Evolutionary conservation across 1,284 basidiomycete genomes (phyloP).

Genomic region (Gymnopus androsaceus): DNA sequence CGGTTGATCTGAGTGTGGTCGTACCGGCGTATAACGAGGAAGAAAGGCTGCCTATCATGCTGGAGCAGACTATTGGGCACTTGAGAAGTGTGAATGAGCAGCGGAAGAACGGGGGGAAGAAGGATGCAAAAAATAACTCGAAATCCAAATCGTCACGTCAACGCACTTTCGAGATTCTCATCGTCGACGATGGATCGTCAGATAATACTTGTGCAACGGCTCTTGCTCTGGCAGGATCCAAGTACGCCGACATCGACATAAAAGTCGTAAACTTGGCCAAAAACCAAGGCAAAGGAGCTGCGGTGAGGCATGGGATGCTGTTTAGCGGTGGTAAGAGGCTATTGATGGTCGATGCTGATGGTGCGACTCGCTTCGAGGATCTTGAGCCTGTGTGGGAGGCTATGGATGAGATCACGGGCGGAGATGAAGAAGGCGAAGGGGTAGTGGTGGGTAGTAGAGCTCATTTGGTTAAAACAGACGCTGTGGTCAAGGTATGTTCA

Average conservation of each 20-base stretch:
- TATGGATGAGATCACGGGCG: constrained; percentile 65
- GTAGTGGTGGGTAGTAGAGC: constrained; percentile 80
- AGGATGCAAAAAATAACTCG: constrained; percentile 17
- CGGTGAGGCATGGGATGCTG: constrained; percentile 88
- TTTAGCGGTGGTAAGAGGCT: constrained; percentile 78
- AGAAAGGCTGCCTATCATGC: constrained; percentile 78
- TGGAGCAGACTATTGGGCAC: constrained; percentile 70
- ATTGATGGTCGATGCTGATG: constrained; percentile 93
- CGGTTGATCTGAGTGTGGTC: constrained; percentile 75
- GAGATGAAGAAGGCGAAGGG: constrained; percentile 27
- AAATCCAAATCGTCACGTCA: background rate
- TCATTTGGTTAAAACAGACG: constrained; percentile 88
- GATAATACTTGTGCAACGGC: constrained; percentile 75
- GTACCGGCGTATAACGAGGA: constrained; percentile 93
- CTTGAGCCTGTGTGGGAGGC: constrained; percentile 71
- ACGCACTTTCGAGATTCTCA: constrained; percentile 75
- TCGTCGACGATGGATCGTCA: constrained; percentile 88
- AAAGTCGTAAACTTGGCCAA: constrained; percentile 76
- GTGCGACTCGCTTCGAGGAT: constrained; percentile 85
- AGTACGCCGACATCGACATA: constrained; percentile 59
- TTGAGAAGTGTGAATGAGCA: constrained; percentile 30
- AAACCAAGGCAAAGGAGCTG: constrained; percentile 91
- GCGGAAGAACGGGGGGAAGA: constrained; percentile 29
- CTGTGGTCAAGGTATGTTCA: constrained; percentile 83
- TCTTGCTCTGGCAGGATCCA: constrained; percentile 56